These are phyloP conservation scores for Bombardia bombarda DNA, from an alignment of 495 filamentous ascomycete species.

Conservation along the genomic window DNA sequence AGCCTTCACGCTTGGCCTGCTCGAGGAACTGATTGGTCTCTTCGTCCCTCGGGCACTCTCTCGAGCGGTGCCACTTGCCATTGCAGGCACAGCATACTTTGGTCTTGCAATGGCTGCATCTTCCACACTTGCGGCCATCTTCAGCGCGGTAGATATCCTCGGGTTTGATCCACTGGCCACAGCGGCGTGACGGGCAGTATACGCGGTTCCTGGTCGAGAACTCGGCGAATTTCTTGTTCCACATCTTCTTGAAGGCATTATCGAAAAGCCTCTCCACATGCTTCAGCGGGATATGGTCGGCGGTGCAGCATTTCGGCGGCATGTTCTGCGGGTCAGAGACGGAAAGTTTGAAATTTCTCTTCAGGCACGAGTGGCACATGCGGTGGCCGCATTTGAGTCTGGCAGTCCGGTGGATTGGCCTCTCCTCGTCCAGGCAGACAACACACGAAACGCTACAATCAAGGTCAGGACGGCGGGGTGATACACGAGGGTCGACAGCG, in stretches of 20 bases:
- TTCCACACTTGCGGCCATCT: slow-evolving; percentile 45
- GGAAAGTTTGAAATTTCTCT: slow-evolving; percentile 62
- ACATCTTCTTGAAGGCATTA: slow-evolving; percentile 60
- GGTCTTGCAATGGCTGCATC: slow-evolving; percentile 58
- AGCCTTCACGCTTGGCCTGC: slow-evolving; percentile 62
- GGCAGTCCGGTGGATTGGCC: slow-evolving; percentile 50
- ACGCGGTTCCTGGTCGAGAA: slow-evolving; percentile 65
- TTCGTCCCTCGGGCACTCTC: slow-evolving; percentile 64
- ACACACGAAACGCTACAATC: slow-evolving; percentile 54
- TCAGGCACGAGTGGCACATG: slow-evolving; percentile 70
- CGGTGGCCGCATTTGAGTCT: slow-evolving; percentile 68
- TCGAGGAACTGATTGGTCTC: slow-evolving; percentile 57
- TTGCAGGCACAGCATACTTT: slow-evolving; percentile 70
- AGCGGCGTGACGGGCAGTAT: slow-evolving; percentile 62
- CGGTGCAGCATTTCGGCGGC: slow-evolving; percentile 71
- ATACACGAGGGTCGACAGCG: not conserved
- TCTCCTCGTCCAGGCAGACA: slow-evolving; percentile 56
- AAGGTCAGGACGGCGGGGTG: slow-evolving; percentile 11
- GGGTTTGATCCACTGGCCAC: slow-evolving; percentile 70
- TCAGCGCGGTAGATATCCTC: slow-evolving; percentile 47
- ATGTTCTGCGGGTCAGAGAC: slow-evolving; percentile 68
- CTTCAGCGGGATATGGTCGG: slow-evolving; percentile 62
- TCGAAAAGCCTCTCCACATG: slow-evolving; percentile 70
- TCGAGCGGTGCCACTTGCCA: slow-evolving; percentile 58
- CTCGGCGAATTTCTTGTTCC: slow-evolving; percentile 71